Percentiles rank a stretch among this genome's conserved stretches.
phyloP scores from a whole-genome alignment of 371 early-diverging fungal species.

The Syncephalastrum racemosum region DNA sequence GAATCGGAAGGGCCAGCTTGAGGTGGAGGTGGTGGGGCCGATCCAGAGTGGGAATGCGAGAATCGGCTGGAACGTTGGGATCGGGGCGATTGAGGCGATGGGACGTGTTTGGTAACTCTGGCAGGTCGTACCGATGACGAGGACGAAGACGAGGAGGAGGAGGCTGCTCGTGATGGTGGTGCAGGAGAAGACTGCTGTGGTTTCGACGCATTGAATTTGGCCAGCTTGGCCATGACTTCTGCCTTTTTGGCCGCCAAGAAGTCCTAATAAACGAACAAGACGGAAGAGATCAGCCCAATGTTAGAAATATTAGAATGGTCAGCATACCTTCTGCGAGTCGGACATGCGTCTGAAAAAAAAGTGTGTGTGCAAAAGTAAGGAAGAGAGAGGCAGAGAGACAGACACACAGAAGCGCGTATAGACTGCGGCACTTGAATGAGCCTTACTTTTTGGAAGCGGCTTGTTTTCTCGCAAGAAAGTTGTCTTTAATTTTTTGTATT shows the following conservation, averaged over 20 bases:
- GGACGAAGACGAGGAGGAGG: not conserved
- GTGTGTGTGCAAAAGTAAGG: not conserved
- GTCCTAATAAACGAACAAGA: not conserved
- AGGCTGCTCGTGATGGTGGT: not conserved
- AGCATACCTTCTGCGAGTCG: conserved; percentile 5
- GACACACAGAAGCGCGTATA: too few relatives aligned
- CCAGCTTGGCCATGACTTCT: conserved; percentile 40
- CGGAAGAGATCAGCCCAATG: not conserved
- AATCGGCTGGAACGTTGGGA: conserved; percentile 5
- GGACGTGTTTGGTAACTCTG: not conserved
- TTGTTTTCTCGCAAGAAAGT: too few relatives aligned
- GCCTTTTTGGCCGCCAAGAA: conserved; percentile 34
- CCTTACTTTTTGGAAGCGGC: too few relatives aligned
- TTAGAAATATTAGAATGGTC: not conserved
- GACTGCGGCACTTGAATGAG: too few relatives aligned
- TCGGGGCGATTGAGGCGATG: conserved; percentile 3
- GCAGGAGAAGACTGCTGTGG: conserved; percentile 5
- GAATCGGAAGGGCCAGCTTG: not conserved
- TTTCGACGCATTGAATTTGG: conserved; percentile 28
- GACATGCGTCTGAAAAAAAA: not conserved
- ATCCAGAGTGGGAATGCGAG: not conserved
- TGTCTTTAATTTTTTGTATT: too few relatives aligned
- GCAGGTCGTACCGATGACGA: too few relatives aligned
- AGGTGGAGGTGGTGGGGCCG: conserved; percentile 9
- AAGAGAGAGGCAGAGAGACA: too few relatives aligned